Base-by-base conservation (phyloP, 2,329 filamentous ascomycete species). In the Biscogniauxia marginata region DNA sequence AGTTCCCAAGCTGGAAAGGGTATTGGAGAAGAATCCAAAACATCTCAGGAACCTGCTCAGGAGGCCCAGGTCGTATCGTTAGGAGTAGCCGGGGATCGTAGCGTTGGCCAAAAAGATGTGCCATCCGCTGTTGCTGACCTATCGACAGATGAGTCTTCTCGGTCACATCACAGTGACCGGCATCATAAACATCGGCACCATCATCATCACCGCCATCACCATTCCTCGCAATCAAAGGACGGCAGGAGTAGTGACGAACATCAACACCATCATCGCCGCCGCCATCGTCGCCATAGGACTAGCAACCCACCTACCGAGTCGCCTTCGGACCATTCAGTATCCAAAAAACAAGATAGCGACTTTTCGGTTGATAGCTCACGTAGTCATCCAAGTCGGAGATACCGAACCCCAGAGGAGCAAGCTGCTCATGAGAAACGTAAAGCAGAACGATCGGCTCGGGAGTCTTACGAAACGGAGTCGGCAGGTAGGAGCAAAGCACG, bases 61-160 rank as follows among this genome's bases (percentile, higher is more conserved):
- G 54, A 59, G 47, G 63, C 61, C 63, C 66, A 59, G 59, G 50
- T 60, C 61, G 60, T 64, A 58, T 66, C 63, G 54, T 58, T 60
- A 45, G 61, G 52, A 53, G 60, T 62, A 55, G 61, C 60, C 63
- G 63, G 59, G 54, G 60, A 64, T 61, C 63, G 66, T 61, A 67
- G 65, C 62, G 66, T 69, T 71, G 70, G 74, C 63, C 67, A 66
- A 64, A 64, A 70, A 63, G 71, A 75, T 60, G 67, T 71, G 63
- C 74, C 73, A 65, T 70, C 77, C 73, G 74, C 75, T 71, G 75
- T 78, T 78, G 75, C 81, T 84, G 78, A 84, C 80, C 75, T 78
- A 69, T 79, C 75, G 72, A 74, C 75, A 84, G 80, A 81, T 73
- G 78, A 80, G 45, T 23, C 45, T 70, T 70, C 55, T 67, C 71